Evolutionary conservation across 352 stramenopile species (phyloP), one percentile per base, ranked within the genome.

Genomic region (Phytophthora citricola): DNA sequence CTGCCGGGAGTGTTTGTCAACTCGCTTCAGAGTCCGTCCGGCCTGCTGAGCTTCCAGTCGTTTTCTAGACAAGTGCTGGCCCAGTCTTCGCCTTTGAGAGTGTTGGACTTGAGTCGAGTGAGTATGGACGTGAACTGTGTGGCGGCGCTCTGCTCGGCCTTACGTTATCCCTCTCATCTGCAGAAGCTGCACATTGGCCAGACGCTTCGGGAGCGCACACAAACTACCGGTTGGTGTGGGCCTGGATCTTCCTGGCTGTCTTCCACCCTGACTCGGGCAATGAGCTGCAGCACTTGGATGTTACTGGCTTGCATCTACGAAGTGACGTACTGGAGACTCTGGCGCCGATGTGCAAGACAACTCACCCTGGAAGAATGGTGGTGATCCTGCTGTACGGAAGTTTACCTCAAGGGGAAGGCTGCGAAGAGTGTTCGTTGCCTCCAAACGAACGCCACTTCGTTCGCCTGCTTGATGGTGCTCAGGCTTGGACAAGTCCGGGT

Each of bases 171-270:
- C 0, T 75, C 64, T 8, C 41, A 17, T 2, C 46, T 81, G 5
- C 34, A 27, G 9, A 60, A 71, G 36, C 46, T 81, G 36, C 67
- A 41, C 4, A 45, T 81, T 11, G 61, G 62, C 1, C 66, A 74
- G 17, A 53, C 66, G 4, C 71, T 71, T 65, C 59, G 60, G 59
- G 63, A 12, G 65, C 66, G 2, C 54, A 69, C 6, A 38, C 32
- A n/a, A 73, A 66, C 36, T 45, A 55, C 17, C 43, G 31, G 2
- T 17, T 72, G 41, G 17, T 79, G 11, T 81, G 73, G 73, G 64
- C 58, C 12, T 87, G 78, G 78, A 73, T 87, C 46, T 78, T 70
- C 15, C 58, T 79, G 29, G 75, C 63, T 17, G 60, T 79, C 0
- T 83, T 87, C 57, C 78, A 87, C 34, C 63, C 56, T 0, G 75